Percentiles rank a stretch among this genome's conserved stretches.
phyloP scores from a whole-genome alignment of 768 basidiomycete species.

The Termitomyces sp. region DNA sequence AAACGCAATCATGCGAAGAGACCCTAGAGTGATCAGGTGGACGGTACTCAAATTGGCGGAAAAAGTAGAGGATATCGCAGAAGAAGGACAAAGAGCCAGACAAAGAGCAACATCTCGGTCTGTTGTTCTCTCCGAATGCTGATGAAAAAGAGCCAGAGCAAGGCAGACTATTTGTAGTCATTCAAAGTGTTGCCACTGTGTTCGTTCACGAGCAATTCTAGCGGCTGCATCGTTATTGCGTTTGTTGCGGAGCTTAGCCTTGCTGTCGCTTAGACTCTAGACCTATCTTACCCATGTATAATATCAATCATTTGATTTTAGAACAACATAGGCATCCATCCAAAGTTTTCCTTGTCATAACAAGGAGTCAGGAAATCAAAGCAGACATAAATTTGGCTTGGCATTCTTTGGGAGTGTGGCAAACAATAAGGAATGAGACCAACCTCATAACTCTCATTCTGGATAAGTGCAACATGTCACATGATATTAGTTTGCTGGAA shows the following conservation, averaged over 20 bases:
- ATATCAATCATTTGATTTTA: neutral
- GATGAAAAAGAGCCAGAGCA: neutral
- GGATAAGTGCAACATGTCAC: too few species aligned
- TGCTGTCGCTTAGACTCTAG: neutral
- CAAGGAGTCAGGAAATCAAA: neutral
- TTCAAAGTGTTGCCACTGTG: neutral
- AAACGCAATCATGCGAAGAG: slow-evolving; percentile 63
- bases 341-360: neutral
- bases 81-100: slow-evolving; percentile 29
- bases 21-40: slow-evolving; percentile 81
- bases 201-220: too few species aligned
- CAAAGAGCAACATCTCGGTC: neutral
- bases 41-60: slow-evolving; percentile 76
- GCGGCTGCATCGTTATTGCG: neutral
- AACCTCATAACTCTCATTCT: too few species aligned
- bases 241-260: neutral
- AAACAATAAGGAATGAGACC: neutral
- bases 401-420: neutral
- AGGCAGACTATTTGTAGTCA: neutral
- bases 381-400: neutral
- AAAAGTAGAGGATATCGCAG: slow-evolving; percentile 62
- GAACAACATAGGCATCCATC: neutral
- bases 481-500: too few species aligned
- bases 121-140: neutral
- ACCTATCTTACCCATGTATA: neutral